phyloP scores from a whole-genome alignment of 257 asterid species.

The Gentiana straminea region DNA sequence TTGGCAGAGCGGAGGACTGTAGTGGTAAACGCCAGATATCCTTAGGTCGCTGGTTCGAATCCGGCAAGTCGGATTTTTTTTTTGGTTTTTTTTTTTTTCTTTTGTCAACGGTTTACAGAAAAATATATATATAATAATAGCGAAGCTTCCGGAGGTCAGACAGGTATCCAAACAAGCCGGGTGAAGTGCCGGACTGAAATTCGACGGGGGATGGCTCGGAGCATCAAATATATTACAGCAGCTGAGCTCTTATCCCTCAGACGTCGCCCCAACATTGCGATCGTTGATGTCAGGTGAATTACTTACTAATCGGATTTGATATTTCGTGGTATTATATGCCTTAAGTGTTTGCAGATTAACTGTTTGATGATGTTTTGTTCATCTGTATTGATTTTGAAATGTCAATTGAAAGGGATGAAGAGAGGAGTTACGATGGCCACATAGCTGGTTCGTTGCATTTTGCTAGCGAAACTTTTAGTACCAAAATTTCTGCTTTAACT shows the following conservation, averaged over 20 bases:
- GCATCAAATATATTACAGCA: constrained; percentile 62
- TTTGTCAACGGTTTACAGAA: too few species aligned
- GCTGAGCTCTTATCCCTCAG: constrained; percentile 63
- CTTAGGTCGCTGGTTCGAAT: constrained; percentile 54
- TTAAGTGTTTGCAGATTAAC: too few species aligned
- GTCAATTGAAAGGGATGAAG: constrained; percentile 57
- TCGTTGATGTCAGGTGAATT: constrained; percentile 72
- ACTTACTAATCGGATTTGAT: not conserved
- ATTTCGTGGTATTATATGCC: too few species aligned
- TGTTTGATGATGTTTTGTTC: too few species aligned
- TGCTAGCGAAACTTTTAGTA: constrained; percentile 61
- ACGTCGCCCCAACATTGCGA: constrained; percentile 55
- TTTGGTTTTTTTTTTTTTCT: too few species aligned
- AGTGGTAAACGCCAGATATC: constrained; percentile 7
- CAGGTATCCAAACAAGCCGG: too few species aligned
- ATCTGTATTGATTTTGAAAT: not conserved
- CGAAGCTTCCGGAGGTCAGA: too few species aligned
- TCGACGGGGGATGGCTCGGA: constrained; percentile 40
- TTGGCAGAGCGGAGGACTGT: too few species aligned
- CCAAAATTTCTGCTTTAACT: constrained; percentile 54
- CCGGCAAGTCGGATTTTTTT: constrained; percentile 34
- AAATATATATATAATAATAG: too few species aligned
- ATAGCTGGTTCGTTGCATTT: constrained; percentile 90
- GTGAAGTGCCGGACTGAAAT: too few species aligned
- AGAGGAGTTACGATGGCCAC: constrained; percentile 87